Evolutionary conservation across 2,329 filamentous ascomycete species (phyloP).

Genomic region (Ophiocordyceps unilateralis): DNA sequence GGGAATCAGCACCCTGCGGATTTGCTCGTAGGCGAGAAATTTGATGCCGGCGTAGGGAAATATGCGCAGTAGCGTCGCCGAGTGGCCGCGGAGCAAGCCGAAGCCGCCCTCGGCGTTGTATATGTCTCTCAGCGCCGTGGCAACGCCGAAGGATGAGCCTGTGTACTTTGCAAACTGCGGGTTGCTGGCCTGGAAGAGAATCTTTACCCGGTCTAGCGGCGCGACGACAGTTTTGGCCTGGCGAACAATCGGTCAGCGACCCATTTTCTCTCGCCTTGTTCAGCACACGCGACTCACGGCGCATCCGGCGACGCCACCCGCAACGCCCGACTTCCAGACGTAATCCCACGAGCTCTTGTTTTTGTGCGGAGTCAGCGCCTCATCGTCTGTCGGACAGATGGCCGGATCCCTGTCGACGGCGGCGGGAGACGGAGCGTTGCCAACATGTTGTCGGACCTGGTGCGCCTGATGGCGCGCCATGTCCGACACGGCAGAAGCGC

Average conservation of each 20-base stretch:
- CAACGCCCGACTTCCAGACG: slow-evolving; percentile 63
- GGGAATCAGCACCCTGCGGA: slow-evolving; percentile 63
- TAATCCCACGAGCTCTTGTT: slow-evolving; percentile 61
- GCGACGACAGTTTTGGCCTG: slow-evolving; percentile 92
- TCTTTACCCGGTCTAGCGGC: slow-evolving; percentile 93
- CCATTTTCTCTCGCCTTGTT: not conserved
- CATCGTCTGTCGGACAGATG: slow-evolving; percentile 32
- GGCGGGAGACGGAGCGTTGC: not conserved
- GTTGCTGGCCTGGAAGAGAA: slow-evolving; percentile 91
- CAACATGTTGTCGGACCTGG: slow-evolving; percentile 12
- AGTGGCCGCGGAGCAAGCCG: slow-evolving; percentile 86
- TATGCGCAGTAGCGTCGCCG: slow-evolving; percentile 80
- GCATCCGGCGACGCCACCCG: slow-evolving; percentile 81
- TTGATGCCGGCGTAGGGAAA: slow-evolving; percentile 98
- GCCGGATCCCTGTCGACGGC: slow-evolving; percentile 16
- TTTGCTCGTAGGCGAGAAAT: slow-evolving; percentile 94
- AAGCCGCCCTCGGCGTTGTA: slow-evolving; percentile 53
- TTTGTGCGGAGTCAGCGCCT: slow-evolving; percentile 24
- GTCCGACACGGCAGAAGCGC: slow-evolving; percentile 39
- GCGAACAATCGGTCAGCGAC: not conserved
- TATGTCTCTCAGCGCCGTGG: slow-evolving; percentile 71
- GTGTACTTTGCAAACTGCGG: slow-evolving; percentile 89
- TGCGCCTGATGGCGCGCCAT: slow-evolving; percentile 19
- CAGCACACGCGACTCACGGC: slow-evolving; percentile 42
- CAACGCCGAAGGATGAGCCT: slow-evolving; percentile 71